Evolutionary conservation across 1,284 basidiomycete genomes (phyloP), one percentile per base, ranked within the genome.

Genomic region (Polyporus tsugae): DNA sequence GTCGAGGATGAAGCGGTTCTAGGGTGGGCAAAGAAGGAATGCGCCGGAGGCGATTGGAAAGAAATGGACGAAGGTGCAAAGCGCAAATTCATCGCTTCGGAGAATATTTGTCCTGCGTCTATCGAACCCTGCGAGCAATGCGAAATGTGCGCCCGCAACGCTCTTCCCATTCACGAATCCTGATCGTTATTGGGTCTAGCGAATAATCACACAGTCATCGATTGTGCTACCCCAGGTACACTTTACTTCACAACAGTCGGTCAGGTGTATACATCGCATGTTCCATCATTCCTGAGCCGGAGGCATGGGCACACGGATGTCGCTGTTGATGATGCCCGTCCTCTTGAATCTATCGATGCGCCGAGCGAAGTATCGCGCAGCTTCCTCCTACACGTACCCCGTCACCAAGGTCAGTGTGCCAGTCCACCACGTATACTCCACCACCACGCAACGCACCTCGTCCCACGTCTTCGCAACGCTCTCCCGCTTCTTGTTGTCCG

Each of bases 381-480:
- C 36, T 2, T 49, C 49, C 3, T 15, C 46, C 64, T 61, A 15
- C 49, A 52, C 3, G 35, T 3, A 6, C 10, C 22, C 46, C 46
- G 11, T 13, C 35, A 10, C 55, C 6, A 15, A 41, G 10, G 38
- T 42, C 38, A 60, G n/a, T 22, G 11, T 4, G 44, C 11, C 46
- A 25, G 46, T 57, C 53, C 15, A 6, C 36, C 19, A 3, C n/a
- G 6, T 2, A n/a, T 10, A 3, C 11, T 10, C 10, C 1, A 62
- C 44, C 35, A 1, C 29, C 19, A 17, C 58, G 25, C 17, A 11
- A 59, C 62, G 39, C 52, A 65, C 67, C 63, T 68, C 67, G 52
- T 68, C 55, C 63, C 63, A 68, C 6, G 63, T 65, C 60, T 55
- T 64, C 39, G 0, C 22, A 22, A 61, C 55, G 60, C 60, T 62